Evolutionary conservation across 208 protist genomes (phyloP).

Genomic region (Strigomonas galati): DNA sequence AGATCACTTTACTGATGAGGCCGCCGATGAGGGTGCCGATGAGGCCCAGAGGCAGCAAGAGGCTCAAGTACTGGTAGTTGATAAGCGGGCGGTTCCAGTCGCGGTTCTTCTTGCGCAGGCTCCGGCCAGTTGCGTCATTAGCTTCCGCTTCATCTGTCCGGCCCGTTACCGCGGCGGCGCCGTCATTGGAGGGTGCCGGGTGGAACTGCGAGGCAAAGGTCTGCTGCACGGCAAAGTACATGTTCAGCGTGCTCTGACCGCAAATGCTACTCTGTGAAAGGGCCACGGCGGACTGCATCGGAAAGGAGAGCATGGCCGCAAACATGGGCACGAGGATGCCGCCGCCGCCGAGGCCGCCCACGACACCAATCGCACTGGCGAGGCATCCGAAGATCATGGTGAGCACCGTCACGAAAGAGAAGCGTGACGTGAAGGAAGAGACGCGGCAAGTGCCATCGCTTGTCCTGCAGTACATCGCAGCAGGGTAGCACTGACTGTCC

Average conservation of each 20-base stretch:
- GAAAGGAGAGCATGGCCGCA: constrained; percentile 39
- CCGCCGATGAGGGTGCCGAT: constrained; percentile 71
- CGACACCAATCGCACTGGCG: constrained; percentile 63
- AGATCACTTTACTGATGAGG: constrained; percentile 70
- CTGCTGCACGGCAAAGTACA: constrained; percentile 52
- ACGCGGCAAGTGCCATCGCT: constrained; percentile 31
- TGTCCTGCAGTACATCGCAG: constrained; percentile 38
- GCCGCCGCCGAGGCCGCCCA: constrained; percentile 79
- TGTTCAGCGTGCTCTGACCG: constrained; percentile 78
- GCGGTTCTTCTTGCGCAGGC: not conserved
- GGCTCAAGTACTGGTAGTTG: constrained; percentile 82
- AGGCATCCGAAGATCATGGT: constrained; percentile 48
- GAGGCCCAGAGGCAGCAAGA: constrained; percentile 74
- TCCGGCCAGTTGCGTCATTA: no score
- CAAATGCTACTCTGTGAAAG: constrained; percentile 81
- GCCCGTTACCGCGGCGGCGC: no score
- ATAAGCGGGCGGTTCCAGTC: constrained; percentile 68
- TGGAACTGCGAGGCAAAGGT: constrained; percentile 36
- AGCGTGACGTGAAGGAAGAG: constrained; percentile 24
- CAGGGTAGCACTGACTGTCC: constrained; percentile 59
- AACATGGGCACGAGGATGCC: constrained; percentile 86
- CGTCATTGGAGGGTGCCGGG: not conserved
- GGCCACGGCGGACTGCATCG: constrained; percentile 62
- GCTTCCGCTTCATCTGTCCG: no score
- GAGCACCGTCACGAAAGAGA: constrained; percentile 27